A percentile compares a stretch with the other conserved stretches of the same genome.
Conservation (phyloP, 495 filamentous ascomycete species). For the Apodospora peruviana region DNA sequence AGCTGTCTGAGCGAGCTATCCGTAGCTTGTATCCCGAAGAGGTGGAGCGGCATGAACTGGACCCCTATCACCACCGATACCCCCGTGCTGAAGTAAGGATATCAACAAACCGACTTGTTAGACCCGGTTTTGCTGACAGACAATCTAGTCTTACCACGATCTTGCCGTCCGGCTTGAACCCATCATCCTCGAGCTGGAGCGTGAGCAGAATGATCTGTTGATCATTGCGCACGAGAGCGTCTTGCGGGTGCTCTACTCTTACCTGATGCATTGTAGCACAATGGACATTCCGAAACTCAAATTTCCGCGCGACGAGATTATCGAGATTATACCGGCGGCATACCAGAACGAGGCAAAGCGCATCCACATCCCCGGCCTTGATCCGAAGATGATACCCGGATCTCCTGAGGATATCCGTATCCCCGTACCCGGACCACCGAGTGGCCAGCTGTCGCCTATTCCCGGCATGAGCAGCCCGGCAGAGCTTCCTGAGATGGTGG, state of each 20-base stretch:
- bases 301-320: conserved; percentile 94
- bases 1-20: conserved; percentile 72
- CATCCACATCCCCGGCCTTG: conserved; percentile 55
- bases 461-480: conserved; percentile 27
- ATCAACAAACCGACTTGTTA: background rate
- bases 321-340: conserved; percentile 95
- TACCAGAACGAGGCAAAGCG: conserved; percentile 94
- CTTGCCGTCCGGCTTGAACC: conserved; percentile 96
- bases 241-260: conserved; percentile 91
- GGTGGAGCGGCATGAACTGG: conserved; percentile 83
- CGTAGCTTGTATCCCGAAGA: conserved; percentile 79
- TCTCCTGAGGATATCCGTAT: conserved; percentile 83
- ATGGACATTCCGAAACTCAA: conserved; percentile 88
- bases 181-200: conserved; percentile 95
- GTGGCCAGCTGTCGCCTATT: conserved; percentile 23
- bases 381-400: conserved; percentile 47
- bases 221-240: conserved; percentile 99
- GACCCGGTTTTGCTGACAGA: background rate
- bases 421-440: conserved; percentile 53
- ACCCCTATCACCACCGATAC: conserved; percentile 97
- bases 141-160: conserved; percentile 93
- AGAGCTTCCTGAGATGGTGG: conserved; percentile 5
- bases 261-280: conserved; percentile 98
- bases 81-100: conserved; percentile 79
- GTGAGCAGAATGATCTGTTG: conserved; percentile 92